Evolutionary conservation across 768 basidiomycete genomes (phyloP).

Genomic region (Botryobasidium botryosum): DNA sequence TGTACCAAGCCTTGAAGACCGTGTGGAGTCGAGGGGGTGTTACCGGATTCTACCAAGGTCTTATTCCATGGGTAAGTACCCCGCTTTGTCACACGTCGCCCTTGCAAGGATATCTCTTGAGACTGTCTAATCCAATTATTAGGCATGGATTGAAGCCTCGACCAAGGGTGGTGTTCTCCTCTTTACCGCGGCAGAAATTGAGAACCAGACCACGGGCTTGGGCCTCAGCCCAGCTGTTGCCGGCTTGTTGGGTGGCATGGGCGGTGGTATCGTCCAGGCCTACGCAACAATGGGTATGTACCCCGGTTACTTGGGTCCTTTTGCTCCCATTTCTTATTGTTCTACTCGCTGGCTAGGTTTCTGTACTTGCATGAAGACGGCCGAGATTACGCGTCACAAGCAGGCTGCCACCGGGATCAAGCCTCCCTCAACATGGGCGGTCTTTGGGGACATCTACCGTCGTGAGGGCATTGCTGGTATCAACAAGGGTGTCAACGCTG

Average conservation of each 20-base stretch:
- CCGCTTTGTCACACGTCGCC: too few relatives aligned
- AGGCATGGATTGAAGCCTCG: slow-evolving; percentile 99
- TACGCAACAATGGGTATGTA: slow-evolving; percentile 98
- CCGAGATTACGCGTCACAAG: slow-evolving; percentile 91
- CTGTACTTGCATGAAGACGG: slow-evolving; percentile 99
- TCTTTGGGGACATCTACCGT: slow-evolving; percentile 89
- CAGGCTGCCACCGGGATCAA: slow-evolving; percentile 68
- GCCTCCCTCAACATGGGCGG: slow-evolving; percentile 82
- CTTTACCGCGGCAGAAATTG: slow-evolving; percentile 92
- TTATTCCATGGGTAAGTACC: slow-evolving; percentile 88
- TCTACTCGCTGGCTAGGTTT: slow-evolving; percentile 43
- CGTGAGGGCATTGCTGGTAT: slow-evolving; percentile 88
- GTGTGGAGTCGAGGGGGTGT: slow-evolving; percentile 89
- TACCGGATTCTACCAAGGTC: slow-evolving; percentile 87
- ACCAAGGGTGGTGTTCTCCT: slow-evolving; percentile 94
- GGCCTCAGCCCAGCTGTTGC: slow-evolving; percentile 67
- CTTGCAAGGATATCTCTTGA: not conserved
- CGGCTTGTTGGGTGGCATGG: slow-evolving; percentile 92
- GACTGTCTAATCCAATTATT: slow-evolving; percentile 6
- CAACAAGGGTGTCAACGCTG: slow-evolving; percentile 97
- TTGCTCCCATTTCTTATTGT: not conserved
- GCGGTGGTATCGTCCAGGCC: slow-evolving; percentile 91
- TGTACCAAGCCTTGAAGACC: slow-evolving; percentile 66
- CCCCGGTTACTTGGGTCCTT: not conserved
- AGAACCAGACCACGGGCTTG: slow-evolving; percentile 41